These are phyloP conservation scores for Pisolithus thermaeus DNA, from an alignment of 1,284 basidiomycete genomes.

Conservation along the genomic window DNA sequence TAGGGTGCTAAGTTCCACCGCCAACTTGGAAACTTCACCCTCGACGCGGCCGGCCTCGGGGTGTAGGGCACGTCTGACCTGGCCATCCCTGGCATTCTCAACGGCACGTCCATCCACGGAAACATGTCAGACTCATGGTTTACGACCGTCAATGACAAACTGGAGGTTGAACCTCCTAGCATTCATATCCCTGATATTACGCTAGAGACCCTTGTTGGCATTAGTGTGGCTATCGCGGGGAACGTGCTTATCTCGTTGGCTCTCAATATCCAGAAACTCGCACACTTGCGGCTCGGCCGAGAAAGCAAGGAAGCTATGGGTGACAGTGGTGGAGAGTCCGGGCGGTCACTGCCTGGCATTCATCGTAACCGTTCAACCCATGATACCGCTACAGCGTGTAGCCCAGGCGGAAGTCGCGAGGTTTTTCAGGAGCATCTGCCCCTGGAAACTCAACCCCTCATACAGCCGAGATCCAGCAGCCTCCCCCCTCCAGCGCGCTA, in stretches of 20 bases:
- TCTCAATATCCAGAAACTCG: slow-evolving; percentile 88
- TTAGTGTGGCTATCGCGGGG: slow-evolving; percentile 77
- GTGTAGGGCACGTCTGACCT: neutral
- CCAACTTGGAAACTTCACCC: no score
- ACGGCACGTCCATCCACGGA: neutral
- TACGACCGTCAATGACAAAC: slow-evolving; percentile 6
- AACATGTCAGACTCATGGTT: neutral
- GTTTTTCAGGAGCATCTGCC: slow-evolving; percentile 6
- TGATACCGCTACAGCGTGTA: slow-evolving; percentile 2
- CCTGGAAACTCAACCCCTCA: slow-evolving; percentile 25
- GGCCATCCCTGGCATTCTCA: neutral
- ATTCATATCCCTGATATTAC: slow-evolving; percentile 54
- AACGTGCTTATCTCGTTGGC: slow-evolving; percentile 89
- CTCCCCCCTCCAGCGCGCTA: slow-evolving; percentile 16
- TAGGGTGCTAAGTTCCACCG: neutral
- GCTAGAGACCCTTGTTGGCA: slow-evolving; percentile 67
- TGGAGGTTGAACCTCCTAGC: slow-evolving; percentile 22
- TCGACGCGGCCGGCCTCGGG: neutral
- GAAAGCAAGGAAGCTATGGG: slow-evolving; percentile 19
- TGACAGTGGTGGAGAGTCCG: slow-evolving; percentile 7
- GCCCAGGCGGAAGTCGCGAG: slow-evolving; percentile 8
- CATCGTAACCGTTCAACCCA: neutral
- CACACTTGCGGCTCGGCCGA: slow-evolving; percentile 69
- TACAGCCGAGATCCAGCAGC: slow-evolving; percentile 20
- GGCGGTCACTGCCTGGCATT: slow-evolving; percentile 3